phyloP scores from a whole-genome alignment of 78 protist species.

The Anaeramoeba ignava region DNA sequence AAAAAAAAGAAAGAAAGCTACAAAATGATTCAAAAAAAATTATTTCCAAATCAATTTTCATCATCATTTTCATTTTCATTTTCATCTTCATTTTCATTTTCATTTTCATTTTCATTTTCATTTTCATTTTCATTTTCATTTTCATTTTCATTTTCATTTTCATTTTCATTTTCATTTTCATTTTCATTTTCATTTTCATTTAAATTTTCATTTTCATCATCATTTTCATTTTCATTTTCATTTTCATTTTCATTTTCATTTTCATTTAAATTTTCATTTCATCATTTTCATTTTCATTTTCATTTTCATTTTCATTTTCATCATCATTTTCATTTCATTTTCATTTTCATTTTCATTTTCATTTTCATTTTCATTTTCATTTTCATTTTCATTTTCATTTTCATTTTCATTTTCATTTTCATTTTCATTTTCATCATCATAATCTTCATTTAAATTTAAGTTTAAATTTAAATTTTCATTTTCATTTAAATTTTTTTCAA shows the following conservation, averaged over 20 bases:
- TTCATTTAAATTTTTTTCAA: no score
- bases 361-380: background rate
- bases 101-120: background rate
- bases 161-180: background rate
- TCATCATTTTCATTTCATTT: background rate
- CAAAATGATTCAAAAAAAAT: no score
- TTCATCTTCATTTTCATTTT: background rate
- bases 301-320: background rate
- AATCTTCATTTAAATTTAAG: background rate
- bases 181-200: background rate
- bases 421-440: background rate
- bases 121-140: background rate
- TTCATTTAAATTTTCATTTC: background rate
- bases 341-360: background rate
- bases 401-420: background rate
- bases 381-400: background rate
- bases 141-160: background rate
- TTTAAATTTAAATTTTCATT: no score
- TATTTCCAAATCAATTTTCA: background rate
- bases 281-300: background rate
- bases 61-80: background rate
- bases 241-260: background rate
- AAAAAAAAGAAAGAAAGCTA: no score
- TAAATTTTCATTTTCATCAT: background rate
- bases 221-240: constrained; percentile 3